Base-by-base conservation (phyloP, 139 green algal genomes). In the Nannochloris sp. region DNA sequence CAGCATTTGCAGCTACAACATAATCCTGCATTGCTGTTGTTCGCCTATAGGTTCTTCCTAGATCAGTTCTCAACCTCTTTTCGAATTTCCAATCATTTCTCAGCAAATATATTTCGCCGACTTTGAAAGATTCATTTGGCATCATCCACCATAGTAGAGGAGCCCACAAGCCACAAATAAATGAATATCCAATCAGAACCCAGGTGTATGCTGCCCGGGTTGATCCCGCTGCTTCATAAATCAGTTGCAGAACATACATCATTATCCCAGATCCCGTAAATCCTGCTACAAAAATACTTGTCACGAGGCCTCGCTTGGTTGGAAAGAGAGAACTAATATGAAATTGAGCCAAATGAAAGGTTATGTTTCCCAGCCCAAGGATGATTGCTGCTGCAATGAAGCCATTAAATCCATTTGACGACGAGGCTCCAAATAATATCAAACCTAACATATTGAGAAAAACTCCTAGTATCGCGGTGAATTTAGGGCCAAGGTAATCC, bases 251-350 rank as follows among this genome's bases (percentile, higher is more conserved):
- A 27, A 85, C 48, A 56, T 81, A 85, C 63, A 85, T 81, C 5
- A 85, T 61, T 50, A 83, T 83, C 29, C 66, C 76, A 48, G 57
- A 84, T 43, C 79, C 79, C 10, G 79, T 85, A 64, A 83, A 85
- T 37, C 79, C 79, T 25, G 79, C 72, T 49, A 85, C 76, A 24
- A 84, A 73, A 9, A 83, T 44, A 34, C 51, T 67, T 16, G 75
- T 71, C 14, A 85, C 62, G 1, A 85, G 58, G 24, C 79, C 79
- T 12, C 76, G 61, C 61, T 66, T 64, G 5, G 67, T 43, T 1
- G 79, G 79, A 31, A 73, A 85, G 23, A 85, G 62, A 18, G 71
- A 64, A 51, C 60, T 69, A 19, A 83, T 76, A 66, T 85, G 79
- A 19, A 85, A 69, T 70, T 85, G 73, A 8, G 69, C 62, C 12